Evolutionary conservation across 139 green algal genomes (phyloP).

Genomic region (Chlorella sp.): DNA sequence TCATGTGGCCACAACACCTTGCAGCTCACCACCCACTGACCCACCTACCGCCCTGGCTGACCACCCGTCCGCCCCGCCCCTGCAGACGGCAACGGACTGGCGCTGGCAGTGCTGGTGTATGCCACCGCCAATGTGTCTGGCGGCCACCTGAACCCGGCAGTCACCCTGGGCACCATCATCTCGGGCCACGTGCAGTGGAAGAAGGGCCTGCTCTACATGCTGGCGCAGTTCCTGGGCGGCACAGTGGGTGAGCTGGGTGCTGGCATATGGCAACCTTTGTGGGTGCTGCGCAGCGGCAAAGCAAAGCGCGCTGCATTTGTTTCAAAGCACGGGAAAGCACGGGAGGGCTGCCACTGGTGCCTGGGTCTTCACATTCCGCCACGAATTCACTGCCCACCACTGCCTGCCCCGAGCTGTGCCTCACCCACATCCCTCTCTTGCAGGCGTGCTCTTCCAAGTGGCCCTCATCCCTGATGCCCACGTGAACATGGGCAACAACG

Average conservation of each 20-base stretch:
- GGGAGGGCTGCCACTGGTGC: not conserved
- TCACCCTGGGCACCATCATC: slow-evolving; percentile 78
- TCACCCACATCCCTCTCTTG: not conserved
- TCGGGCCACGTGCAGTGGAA: slow-evolving; percentile 78
- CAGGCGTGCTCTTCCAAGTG: slow-evolving; percentile 30
- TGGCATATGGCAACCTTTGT: not conserved
- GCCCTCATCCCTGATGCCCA: slow-evolving; percentile 22
- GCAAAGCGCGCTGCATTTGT: not conserved
- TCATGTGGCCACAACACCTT: not conserved
- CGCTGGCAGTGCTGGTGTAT: slow-evolving; percentile 68
- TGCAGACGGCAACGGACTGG: slow-evolving; percentile 63
- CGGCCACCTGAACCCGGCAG: slow-evolving; percentile 79
- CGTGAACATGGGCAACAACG: slow-evolving; percentile 41
- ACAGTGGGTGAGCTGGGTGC: slow-evolving; percentile 35
- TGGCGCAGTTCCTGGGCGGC: slow-evolving; percentile 73
- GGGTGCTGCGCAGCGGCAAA: not conserved
- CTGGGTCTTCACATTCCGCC: not conserved
- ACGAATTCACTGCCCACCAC: not conserved
- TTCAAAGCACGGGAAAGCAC: not conserved
- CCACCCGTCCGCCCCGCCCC: not conserved
- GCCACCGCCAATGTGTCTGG: slow-evolving; percentile 75
- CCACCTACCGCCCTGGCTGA: not conserved
- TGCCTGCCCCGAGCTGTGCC: not conserved
- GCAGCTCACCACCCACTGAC: no score
- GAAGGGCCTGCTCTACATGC: slow-evolving; percentile 73